These are phyloP conservation scores for Dothideomycetes sp. DNA, from an alignment of 2,329 filamentous ascomycete genomes.

Conservation along the genomic window DNA sequence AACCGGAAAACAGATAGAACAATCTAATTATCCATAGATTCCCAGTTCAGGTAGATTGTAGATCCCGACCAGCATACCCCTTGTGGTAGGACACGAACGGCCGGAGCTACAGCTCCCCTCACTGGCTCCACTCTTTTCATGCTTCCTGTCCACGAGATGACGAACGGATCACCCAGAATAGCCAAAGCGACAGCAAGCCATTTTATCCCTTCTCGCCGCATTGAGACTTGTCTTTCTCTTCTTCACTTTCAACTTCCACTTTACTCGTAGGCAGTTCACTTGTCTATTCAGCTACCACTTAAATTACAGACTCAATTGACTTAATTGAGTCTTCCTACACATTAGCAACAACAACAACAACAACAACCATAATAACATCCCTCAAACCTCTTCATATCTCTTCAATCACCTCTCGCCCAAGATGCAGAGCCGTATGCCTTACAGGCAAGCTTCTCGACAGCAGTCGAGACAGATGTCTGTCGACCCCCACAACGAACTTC, in stretches of 20 bases:
- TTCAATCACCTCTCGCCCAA: too few species aligned
- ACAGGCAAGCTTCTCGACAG: conserved; percentile 27
- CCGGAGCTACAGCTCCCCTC: not conserved
- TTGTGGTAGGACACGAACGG: not conserved
- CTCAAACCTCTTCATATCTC: too few species aligned
- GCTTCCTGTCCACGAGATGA: too few species aligned
- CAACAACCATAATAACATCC: conserved; percentile 14
- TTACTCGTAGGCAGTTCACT: too few species aligned
- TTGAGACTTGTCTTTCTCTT: not conserved
- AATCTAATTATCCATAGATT: not conserved
- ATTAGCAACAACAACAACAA: not conserved
- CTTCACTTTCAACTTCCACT: not conserved
- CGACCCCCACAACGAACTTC: conserved; percentile 48
- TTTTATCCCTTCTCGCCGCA: not conserved
- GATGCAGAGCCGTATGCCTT: conserved; percentile 20
- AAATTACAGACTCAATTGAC: conserved; percentile 1
- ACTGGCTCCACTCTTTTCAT: not conserved
- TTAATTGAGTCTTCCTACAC: not conserved
- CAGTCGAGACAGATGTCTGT: conserved; percentile 40
- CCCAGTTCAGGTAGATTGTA: too few species aligned
- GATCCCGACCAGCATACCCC: conserved; percentile 4
- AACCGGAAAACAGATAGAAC: not conserved
- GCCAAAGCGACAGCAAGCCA: not conserved
- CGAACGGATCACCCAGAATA: too few species aligned
- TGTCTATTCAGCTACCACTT: too few species aligned